Evolutionary conservation across 345 rosid species (phyloP), one percentile per base, ranked within the genome.

Genomic region (Crucihimalaya himalaica): DNA sequence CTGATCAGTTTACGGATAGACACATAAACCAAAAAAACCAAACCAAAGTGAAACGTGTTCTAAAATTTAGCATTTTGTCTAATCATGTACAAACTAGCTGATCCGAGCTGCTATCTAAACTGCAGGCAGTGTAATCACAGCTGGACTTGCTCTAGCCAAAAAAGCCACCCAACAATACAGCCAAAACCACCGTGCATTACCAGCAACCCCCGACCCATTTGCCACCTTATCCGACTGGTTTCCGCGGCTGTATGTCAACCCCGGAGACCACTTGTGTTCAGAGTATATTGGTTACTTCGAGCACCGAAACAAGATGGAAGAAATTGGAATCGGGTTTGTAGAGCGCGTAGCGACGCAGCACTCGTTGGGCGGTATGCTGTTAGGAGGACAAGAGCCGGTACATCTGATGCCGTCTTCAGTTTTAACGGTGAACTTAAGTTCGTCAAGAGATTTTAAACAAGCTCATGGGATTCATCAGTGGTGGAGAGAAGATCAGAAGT

Each of bases 381-480:
- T 83, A 87, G 80, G 77, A 51, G 96, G 94, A 21, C 85, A 91
- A 20, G 97, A 84, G 29, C 90, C 98, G 1, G 43, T 87, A 11
- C 97, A 95, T 74, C 84, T 90, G 58, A 80, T 92, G 59, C 96
- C 98, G 2, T 92, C 98, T 0, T 91, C 98, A 46, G 82, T 79
- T 73, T 72, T 95, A 59, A 83, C 79, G 0, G 78, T 86, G 12
- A 95, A 90, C 75, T 8, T 42, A 60, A 77, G 66, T 4, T 81
- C 89, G 3, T 58, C 79, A 0, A 68, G 42, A 25, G 86, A 86
- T 69, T 89, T 90, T 43, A 88, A 77, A 74, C 79, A 83, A 68
- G 98, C 98, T 8, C 99, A 95, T 73, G 96, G 98, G 47, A 82
- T 95, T 76, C 96, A 87, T 76, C 98, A 92, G 55, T 95, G 98